Conservation (phyloP, 129 eudicot species). For the Rutidosis leptorrhynchoides region DNA sequence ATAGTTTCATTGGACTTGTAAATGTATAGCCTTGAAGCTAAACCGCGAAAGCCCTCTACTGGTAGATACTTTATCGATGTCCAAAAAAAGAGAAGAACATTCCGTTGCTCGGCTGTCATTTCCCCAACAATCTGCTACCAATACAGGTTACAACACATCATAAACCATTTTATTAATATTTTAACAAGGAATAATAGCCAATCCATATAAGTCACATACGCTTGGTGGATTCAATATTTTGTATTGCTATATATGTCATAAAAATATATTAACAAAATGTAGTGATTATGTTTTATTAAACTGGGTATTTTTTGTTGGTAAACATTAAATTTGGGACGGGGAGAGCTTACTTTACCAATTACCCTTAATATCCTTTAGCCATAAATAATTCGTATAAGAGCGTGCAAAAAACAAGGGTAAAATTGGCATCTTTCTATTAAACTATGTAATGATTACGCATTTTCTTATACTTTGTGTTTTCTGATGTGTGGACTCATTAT, state of each 20-base stretch:
- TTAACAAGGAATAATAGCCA: background rate
- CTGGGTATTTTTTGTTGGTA: no score
- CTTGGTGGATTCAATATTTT: background rate
- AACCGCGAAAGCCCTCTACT: slow-evolving; percentile 80
- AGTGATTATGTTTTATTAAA: no score
- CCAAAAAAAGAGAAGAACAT: slow-evolving; percentile 85
- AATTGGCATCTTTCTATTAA: no score
- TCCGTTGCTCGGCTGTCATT: slow-evolving; percentile 61
- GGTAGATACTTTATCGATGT: slow-evolving; percentile 86
- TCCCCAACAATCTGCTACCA: slow-evolving; percentile 53
- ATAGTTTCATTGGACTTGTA: slow-evolving; percentile 42
- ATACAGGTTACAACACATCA: background rate
- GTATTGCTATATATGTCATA: background rate
- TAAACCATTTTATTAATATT: background rate
- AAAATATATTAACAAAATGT: no score
- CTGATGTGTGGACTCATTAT: no score
- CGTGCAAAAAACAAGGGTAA: no score
- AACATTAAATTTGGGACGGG: no score
- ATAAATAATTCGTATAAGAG: no score
- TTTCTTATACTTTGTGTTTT: background rate
- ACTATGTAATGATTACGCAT: background rate
- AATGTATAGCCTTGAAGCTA: slow-evolving; percentile 69
- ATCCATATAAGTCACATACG: background rate
- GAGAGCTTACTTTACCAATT: no score
- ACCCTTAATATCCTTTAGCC: no score